These are phyloP conservation scores for Pythium brassicae DNA, from an alignment of 352 stramenopile genomes.

Conservation along the genomic window DNA sequence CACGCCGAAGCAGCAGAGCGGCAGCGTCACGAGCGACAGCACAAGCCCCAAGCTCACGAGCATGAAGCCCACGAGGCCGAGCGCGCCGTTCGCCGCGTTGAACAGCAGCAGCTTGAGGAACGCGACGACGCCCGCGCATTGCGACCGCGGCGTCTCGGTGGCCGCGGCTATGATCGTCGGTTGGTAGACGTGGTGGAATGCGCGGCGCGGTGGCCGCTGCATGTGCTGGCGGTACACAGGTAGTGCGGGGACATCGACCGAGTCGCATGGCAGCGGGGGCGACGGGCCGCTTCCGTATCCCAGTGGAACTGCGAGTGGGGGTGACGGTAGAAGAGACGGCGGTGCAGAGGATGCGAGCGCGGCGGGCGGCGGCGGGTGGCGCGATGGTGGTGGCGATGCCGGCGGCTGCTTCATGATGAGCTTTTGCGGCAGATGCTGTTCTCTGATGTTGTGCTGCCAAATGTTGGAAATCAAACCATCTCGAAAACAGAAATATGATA, in stretches of 20 bases:
- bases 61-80: slow-evolving; percentile 11
- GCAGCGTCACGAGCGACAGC: slow-evolving; percentile 32
- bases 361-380: too few relatives aligned
- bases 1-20: slow-evolving; percentile 52
- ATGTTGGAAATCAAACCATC: too few relatives aligned
- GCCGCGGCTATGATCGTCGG: background rate
- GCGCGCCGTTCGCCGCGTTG: slow-evolving; percentile 15
- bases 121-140: slow-evolving; percentile 6
- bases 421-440: too few relatives aligned
- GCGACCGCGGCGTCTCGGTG: background rate
- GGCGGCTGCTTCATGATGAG: too few relatives aligned
- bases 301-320: slow-evolving; percentile 6
- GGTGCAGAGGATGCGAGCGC: too few relatives aligned
- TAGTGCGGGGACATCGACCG: background rate
- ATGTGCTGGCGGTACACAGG: slow-evolving; percentile 13
- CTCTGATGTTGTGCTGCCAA: too few relatives aligned
- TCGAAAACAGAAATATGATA: too few relatives aligned
- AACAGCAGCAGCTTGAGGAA: slow-evolving; percentile 16
- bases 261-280: background rate
- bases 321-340: background rate
- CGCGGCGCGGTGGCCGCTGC: slow-evolving; percentile 8
- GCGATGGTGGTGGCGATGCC: too few relatives aligned
- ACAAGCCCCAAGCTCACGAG: slow-evolving; percentile 12
- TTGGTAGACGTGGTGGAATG: slow-evolving; percentile 12
- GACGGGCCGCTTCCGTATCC: slow-evolving; percentile 9